Conservation (phyloP, 495 filamentous ascomycete genomes). For the Haplographium delicatum region DNA sequence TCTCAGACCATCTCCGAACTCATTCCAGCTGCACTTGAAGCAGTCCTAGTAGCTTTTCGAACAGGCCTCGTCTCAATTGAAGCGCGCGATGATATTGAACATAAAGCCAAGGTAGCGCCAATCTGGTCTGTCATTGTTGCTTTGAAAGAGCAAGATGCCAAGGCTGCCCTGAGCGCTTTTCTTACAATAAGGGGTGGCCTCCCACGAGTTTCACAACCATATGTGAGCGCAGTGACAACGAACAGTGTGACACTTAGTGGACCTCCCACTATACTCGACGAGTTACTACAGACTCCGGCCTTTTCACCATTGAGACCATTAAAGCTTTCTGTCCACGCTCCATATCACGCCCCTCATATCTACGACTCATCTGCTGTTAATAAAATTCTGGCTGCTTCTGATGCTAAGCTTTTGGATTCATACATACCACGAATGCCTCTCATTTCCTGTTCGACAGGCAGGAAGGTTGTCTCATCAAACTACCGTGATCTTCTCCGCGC, state of each 20-base stretch:
- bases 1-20: slow-evolving; percentile 63
- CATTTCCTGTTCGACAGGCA: slow-evolving; percentile 43
- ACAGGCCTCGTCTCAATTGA: slow-evolving; percentile 55
- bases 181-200: slow-evolving; percentile 24
- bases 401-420: too few relatives aligned
- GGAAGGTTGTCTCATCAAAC: background rate
- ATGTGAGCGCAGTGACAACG: slow-evolving; percentile 65
- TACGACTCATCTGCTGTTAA: slow-evolving; percentile 36
- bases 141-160: background rate
- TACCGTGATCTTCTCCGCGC: background rate
- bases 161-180: background rate
- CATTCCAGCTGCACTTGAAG: slow-evolving; percentile 56
- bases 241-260: slow-evolving; percentile 71
- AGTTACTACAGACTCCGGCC: slow-evolving; percentile 45
- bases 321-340: slow-evolving; percentile 65
- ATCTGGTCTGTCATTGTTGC: background rate
- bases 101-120: slow-evolving; percentile 22
- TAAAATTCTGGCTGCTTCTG: slow-evolving; percentile 35
- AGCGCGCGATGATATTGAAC: slow-evolving; percentile 43
- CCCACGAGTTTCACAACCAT: slow-evolving; percentile 53
- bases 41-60: slow-evolving; percentile 52
- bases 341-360: slow-evolving; percentile 74
- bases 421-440: background rate
- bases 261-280: slow-evolving; percentile 56
- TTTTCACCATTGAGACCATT: slow-evolving; percentile 42